These are phyloP conservation scores for Claviceps sp. DNA, from an alignment of 2,329 filamentous ascomycete genomes.

Conservation along the genomic window DNA sequence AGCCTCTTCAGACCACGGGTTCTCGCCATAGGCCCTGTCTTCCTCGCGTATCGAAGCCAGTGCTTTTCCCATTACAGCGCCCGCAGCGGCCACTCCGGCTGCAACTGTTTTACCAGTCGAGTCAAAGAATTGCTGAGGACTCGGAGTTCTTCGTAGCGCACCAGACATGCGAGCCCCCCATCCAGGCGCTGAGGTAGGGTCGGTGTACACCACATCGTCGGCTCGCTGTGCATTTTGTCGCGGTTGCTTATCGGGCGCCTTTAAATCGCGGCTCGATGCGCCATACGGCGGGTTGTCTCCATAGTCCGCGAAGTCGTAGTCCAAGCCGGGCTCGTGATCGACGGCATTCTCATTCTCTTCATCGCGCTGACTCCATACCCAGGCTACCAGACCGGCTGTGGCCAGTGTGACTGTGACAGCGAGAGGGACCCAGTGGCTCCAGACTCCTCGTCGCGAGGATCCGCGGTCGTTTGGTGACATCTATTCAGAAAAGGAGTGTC, in stretches of 20 bases:
- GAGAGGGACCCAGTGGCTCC: conserved; percentile 82
- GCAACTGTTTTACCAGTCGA: conserved; percentile 68
- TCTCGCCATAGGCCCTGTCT: conserved; percentile 70
- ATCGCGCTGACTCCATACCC: conserved; percentile 84
- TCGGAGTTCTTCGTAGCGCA: conserved; percentile 68
- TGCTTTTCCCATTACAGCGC: conserved; percentile 69
- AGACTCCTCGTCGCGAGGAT: conserved; percentile 46
- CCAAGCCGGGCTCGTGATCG: conserved; percentile 37
- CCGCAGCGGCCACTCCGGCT: conserved; percentile 70
- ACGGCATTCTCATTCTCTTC: conserved; percentile 57
- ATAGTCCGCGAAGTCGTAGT: conserved; percentile 35
- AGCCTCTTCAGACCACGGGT: conserved; percentile 85
- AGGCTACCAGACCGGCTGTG: conserved; percentile 73
- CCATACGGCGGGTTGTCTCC: conserved; percentile 39
- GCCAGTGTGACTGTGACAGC: conserved; percentile 78
- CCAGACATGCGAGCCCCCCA: conserved; percentile 70
- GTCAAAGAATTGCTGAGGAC: conserved; percentile 79
- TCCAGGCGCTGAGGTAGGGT: conserved; percentile 28
- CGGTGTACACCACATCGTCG: conserved; percentile 24
- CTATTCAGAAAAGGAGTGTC: conserved; percentile 20
- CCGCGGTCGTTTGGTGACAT: conserved; percentile 46
- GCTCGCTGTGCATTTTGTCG: conserved; percentile 9
- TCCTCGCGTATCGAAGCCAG: conserved; percentile 76
- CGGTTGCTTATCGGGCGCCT: conserved; percentile 22
- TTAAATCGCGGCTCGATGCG: conserved; percentile 22